Conservation (phyloP, 306 rosid species). For the Quercus berberidifolia region DNA sequence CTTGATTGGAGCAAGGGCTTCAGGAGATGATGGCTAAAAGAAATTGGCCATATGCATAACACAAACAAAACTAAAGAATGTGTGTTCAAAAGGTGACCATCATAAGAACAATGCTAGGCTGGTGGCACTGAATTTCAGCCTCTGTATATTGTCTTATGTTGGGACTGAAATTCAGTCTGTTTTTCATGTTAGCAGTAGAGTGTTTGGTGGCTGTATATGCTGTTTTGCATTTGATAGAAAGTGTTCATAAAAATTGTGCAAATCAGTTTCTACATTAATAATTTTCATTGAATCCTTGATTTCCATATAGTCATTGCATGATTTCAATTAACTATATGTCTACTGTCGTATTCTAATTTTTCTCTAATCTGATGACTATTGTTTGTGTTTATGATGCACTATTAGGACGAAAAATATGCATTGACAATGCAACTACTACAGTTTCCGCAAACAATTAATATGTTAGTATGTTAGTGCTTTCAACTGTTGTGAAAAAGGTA, state of each 20-base stretch:
- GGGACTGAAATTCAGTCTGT: too few relatives aligned
- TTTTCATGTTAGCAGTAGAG: too few relatives aligned
- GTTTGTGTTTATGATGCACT: background rate
- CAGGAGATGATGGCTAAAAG: too few relatives aligned
- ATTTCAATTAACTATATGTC: background rate
- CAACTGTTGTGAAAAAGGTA: background rate
- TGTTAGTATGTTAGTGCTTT: too few relatives aligned
- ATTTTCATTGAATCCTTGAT: background rate
- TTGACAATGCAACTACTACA: slow-evolving; percentile 59
- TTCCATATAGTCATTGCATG: background rate
- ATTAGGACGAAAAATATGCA: slow-evolving; percentile 74
- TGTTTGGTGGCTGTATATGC: too few relatives aligned
- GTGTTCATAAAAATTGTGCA: background rate
- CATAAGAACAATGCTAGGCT: too few relatives aligned
- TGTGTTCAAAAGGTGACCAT: too few relatives aligned
- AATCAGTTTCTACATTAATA: background rate
- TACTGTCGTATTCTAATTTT: background rate
- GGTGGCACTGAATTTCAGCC: too few relatives aligned
- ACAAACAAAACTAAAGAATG: too few relatives aligned
- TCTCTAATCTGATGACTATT: background rate
- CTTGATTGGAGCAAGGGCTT: too few relatives aligned
- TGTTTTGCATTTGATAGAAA: too few relatives aligned
- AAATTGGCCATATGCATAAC: background rate
- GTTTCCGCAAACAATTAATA: slow-evolving; percentile 48
- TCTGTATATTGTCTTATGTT: background rate